Evolutionary conservation across 2,329 filamentous ascomycete species (phyloP).

Genomic region (Penicillium nordicum): DNA sequence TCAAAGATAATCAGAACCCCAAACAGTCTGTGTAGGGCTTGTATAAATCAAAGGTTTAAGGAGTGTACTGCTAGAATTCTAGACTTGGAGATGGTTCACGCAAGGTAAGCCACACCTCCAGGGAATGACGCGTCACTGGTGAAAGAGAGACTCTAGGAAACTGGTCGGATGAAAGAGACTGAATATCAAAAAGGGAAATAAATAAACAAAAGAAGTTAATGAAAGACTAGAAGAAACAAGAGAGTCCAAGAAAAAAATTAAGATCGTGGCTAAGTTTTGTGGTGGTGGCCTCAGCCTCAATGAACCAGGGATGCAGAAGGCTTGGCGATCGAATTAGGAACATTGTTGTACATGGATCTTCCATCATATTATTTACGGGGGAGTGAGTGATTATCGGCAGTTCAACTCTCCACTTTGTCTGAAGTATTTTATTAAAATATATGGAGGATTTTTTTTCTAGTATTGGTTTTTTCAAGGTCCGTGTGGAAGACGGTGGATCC

Average conservation of each 20-base stretch:
- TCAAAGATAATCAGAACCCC: background rate
- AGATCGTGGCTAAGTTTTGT: constrained; percentile 11
- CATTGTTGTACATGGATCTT: background rate
- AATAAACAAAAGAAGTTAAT: constrained; percentile 10
- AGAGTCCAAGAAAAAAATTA: constrained; percentile 1
- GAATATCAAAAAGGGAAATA: background rate
- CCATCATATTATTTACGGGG: background rate
- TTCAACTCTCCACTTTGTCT: background rate
- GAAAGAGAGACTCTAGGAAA: constrained; percentile 11
- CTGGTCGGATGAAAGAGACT: constrained; percentile 8
- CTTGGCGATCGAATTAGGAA: constrained; percentile 10
- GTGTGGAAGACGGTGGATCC: background rate
- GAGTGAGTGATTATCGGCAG: background rate
- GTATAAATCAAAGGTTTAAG: constrained; percentile 5
- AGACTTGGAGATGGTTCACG: background rate
- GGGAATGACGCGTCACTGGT: constrained; percentile 11
- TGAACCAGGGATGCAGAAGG: constrained; percentile 9
- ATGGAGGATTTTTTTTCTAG: background rate
- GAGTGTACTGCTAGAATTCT: constrained; percentile 2
- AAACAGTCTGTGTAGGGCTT: background rate
- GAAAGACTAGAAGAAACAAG: constrained; percentile 12
- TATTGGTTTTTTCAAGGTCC: background rate
- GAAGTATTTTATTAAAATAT: background rate
- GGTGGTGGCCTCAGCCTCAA: constrained; percentile 8
- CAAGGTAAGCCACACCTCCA: constrained; percentile 16